Evolutionary conservation across 225 moss, liverwort and hornwort species (phyloP), one percentile per base, ranked within the genome.

Genomic region (Ulota crispa): DNA sequence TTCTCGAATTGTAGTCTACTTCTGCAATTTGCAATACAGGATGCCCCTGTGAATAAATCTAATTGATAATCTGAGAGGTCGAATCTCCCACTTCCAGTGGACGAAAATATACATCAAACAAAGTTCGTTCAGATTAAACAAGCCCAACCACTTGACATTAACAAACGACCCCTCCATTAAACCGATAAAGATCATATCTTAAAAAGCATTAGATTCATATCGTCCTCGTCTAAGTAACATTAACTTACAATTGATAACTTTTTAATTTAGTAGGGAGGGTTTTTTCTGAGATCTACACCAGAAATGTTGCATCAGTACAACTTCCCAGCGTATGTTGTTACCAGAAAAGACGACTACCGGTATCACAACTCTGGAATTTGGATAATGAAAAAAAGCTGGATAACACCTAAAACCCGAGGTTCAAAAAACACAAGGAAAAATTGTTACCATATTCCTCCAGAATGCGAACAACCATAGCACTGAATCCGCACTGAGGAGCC

Each of bases 391-490:
- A 6, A 39, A 20, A 9, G 39, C 68, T 62, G 19, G 6, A 23
- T 73, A 8, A 64, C 28, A 73, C 28, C 37, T 80, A 64, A 2
- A 57, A 75, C 23, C 26, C 4, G 9, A 32, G 50, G 16, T 16
- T 30, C 43, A 3, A 2, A 14, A 81, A 45, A 43, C 28, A 70
- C 24, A 23, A 31, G 73, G 15, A 47, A 76, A 76, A 72, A 52
- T 77, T 32, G 50, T 83, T 83, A 97, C 93, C 94, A 79, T 95
- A 77, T 86, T 87, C 91, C 57, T 91, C 87, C 87, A 97, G 62
- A 84, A 97, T 91, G 68, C 94, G 95, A 78, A 95, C 92, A 42
- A 97, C 97, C 95, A 95, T 93, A 80, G 94, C 95, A 79, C 97
- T 95, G 80, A 97, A 97, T 56, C 97, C 95, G 86, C 97, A 97